A percentile compares a stretch with the other conserved stretches of the same genome.
Conservation (phyloP, 306 rosid species). For the Prunus fruticosa region DNA sequence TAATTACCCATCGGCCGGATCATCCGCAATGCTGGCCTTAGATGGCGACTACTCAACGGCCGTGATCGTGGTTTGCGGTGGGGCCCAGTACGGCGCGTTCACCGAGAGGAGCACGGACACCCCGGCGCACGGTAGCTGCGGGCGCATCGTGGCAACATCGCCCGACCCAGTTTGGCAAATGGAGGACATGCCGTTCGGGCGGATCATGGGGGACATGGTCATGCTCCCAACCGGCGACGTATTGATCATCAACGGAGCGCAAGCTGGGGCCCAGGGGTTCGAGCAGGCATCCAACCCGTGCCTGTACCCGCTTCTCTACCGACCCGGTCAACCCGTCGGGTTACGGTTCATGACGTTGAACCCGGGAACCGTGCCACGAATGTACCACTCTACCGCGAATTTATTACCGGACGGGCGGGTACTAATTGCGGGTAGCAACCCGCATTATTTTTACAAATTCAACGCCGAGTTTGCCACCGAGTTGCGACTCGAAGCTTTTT, state of each 20-base stretch:
- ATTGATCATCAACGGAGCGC: slow-evolving; percentile 77
- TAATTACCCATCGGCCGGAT: slow-evolving; percentile 91
- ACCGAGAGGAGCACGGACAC: slow-evolving; percentile 39
- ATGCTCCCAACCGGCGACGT: slow-evolving; percentile 73
- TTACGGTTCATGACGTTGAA: slow-evolving; percentile 79
- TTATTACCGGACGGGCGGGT: slow-evolving; percentile 79
- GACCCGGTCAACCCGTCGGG: slow-evolving; percentile 66
- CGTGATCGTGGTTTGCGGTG: slow-evolving; percentile 70
- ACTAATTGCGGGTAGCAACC: slow-evolving; percentile 75
- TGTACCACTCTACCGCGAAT: slow-evolving; percentile 85
- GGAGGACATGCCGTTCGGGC: slow-evolving; percentile 83
- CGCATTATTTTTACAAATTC: slow-evolving; percentile 58
- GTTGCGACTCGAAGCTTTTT: slow-evolving; percentile 68
- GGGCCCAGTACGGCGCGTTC: slow-evolving; percentile 81
- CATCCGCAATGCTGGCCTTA: slow-evolving; percentile 67
- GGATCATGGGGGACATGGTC: slow-evolving; percentile 96
- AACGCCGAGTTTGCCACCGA: slow-evolving; percentile 63
- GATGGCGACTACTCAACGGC: slow-evolving; percentile 51
- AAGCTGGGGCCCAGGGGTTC: slow-evolving; percentile 75
- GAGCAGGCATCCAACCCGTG: slow-evolving; percentile 69
- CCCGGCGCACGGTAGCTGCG: slow-evolving; percentile 80
- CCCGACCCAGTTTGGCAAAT: slow-evolving; percentile 59
- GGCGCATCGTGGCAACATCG: slow-evolving; percentile 52
- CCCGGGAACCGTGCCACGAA: slow-evolving; percentile 70
- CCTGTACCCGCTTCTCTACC: slow-evolving; percentile 63